Conservation (phyloP, 1,284 basidiomycete species). For the Anthracocystis setariae region DNA sequence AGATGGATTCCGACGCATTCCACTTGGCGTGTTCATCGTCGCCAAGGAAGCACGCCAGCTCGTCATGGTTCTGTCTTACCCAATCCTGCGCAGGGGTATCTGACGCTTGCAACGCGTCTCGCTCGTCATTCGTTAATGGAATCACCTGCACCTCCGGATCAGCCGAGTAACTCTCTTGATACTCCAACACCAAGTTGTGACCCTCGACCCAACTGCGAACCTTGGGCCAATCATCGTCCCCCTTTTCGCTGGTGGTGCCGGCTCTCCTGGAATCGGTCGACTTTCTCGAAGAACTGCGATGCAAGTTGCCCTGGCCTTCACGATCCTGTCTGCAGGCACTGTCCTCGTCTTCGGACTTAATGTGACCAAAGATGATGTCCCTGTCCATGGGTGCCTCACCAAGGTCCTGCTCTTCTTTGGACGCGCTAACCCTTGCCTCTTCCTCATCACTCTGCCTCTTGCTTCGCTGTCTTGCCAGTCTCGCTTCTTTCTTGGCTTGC, state of each 20-base stretch:
- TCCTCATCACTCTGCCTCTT: slow-evolving; percentile 28
- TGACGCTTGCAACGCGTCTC: slow-evolving; percentile 31
- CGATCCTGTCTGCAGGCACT: slow-evolving; percentile 31
- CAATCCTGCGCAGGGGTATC: slow-evolving; percentile 56
- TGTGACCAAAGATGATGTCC: slow-evolving; percentile 41
- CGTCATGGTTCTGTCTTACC: slow-evolving; percentile 49
- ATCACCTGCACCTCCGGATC: slow-evolving; percentile 61
- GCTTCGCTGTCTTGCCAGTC: slow-evolving; percentile 8
- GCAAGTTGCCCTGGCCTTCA: slow-evolving; percentile 31
- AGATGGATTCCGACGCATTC: slow-evolving; percentile 42
- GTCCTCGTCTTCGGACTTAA: slow-evolving; percentile 44
- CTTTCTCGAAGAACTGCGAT: slow-evolving; percentile 4
- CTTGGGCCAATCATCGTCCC: slow-evolving; percentile 47
- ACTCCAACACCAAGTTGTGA: slow-evolving; percentile 60
- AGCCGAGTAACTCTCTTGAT: slow-evolving; percentile 48
- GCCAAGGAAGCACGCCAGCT: slow-evolving; percentile 47
- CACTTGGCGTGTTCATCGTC: slow-evolving; percentile 43
- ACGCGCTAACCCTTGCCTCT: slow-evolving; percentile 12
- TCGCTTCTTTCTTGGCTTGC: slow-evolving; percentile 27
- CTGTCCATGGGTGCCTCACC: slow-evolving; percentile 56
- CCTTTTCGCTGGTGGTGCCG: slow-evolving; percentile 8
- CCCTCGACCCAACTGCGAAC: slow-evolving; percentile 64
- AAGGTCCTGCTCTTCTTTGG: slow-evolving; percentile 45
- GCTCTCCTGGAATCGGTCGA: not conserved
- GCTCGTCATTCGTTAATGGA: slow-evolving; percentile 52